Conservation (phyloP, 352 stramenopile genomes). For the Globisporangium ultimum region DNA sequence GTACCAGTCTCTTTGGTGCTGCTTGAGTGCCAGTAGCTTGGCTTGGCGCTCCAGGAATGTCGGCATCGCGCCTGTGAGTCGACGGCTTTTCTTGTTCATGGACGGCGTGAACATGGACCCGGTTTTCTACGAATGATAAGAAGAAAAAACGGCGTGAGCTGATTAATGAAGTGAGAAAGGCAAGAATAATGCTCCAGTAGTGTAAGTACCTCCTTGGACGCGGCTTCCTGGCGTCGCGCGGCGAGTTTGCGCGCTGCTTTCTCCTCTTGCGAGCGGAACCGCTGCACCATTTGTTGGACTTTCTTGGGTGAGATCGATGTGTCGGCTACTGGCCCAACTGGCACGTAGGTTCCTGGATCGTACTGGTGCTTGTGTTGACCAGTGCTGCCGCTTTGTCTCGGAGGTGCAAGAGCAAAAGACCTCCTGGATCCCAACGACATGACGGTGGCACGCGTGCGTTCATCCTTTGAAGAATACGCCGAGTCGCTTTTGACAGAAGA, state of each 20-base stretch:
- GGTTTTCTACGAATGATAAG: slow-evolving; percentile 13
- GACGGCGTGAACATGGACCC: slow-evolving; percentile 25
- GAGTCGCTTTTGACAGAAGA: slow-evolving; percentile 5
- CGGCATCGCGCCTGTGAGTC: slow-evolving; percentile 32
- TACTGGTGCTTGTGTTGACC: background rate
- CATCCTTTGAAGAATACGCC: slow-evolving; percentile 3
- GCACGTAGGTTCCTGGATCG: slow-evolving; percentile 13
- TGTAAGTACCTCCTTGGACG: slow-evolving; percentile 13
- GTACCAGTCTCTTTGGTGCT: slow-evolving; percentile 20
- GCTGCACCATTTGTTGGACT: slow-evolving; percentile 29
- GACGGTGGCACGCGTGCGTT: slow-evolving; percentile 10
- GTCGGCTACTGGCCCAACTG: slow-evolving; percentile 2
- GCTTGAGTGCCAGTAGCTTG: slow-evolving; percentile 23
- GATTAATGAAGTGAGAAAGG: background rate
- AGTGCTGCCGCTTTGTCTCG: no score
- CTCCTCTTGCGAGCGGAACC: slow-evolving; percentile 38
- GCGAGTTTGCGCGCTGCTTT: slow-evolving; percentile 26
- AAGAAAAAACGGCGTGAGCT: no score
- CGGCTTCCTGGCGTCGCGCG: slow-evolving; percentile 28
- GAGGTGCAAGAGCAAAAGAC: no score
- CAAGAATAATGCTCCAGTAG: background rate
- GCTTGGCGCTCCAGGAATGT: slow-evolving; percentile 37
- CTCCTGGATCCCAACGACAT: background rate
- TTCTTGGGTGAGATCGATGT: slow-evolving; percentile 27
- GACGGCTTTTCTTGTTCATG: slow-evolving; percentile 37